Percentiles rank a stretch among this genome's conserved stretches.
These are phyloP conservation scores for Tolypocladium album DNA, from an alignment of 2,329 filamentous ascomycete genomes.

Conservation along the genomic window DNA sequence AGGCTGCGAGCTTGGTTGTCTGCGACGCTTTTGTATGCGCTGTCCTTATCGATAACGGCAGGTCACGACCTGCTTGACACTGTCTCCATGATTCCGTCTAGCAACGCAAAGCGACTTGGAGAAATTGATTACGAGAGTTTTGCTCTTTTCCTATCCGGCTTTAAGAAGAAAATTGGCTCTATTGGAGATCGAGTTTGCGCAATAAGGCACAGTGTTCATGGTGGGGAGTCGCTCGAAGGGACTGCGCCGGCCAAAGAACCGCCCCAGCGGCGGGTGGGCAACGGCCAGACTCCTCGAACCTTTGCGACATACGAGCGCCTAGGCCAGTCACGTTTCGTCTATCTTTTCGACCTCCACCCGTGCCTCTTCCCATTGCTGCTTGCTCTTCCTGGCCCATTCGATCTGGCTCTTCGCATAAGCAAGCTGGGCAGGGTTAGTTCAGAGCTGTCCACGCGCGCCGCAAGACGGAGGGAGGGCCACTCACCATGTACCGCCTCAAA, in stretches of 20 bases:
- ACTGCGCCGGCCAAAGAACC: not conserved
- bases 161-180: not conserved
- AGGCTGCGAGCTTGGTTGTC: not conserved
- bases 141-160: not conserved
- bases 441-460: conserved; percentile 5
- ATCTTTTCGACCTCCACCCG: conserved; percentile 83
- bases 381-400: conserved; percentile 84
- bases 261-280: too few species aligned
- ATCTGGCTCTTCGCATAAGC: conserved; percentile 88
- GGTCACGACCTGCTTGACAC: not conserved
- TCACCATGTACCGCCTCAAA: conserved; percentile 87
- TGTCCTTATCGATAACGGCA: not conserved
- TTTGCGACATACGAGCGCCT: not conserved
- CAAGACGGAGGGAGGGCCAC: conserved; percentile 17
- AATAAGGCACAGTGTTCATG: not conserved
- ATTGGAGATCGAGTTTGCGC: not conserved
- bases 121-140: not conserved
- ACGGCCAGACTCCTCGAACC: not conserved
- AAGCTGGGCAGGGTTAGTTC: conserved; percentile 44
- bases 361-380: conserved; percentile 88
- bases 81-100: not conserved
- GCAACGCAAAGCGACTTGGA: not conserved
- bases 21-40: not conserved
- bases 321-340: conserved; percentile 39
- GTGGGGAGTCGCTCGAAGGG: not conserved